Evolutionary conservation across 768 basidiomycete genomes (phyloP).

Genomic region (Kwoniella shandongensis): DNA sequence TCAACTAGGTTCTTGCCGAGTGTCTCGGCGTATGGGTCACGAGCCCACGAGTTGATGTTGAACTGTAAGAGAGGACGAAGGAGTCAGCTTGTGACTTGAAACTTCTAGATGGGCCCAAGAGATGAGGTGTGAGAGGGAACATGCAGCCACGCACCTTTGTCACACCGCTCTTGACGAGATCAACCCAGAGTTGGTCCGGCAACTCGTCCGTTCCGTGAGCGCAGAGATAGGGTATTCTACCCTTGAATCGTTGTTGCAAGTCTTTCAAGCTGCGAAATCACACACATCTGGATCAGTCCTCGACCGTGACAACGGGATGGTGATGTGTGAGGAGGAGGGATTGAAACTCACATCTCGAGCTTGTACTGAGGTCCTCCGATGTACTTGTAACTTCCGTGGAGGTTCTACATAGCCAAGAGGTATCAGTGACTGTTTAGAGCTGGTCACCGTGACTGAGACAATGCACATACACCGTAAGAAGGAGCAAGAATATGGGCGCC

Average conservation of each 20-base stretch:
- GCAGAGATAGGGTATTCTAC: slow-evolving; percentile 40
- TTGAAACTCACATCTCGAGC: slow-evolving; percentile 35
- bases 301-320: too few relatives aligned
- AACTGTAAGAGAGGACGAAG: slow-evolving; percentile 25
- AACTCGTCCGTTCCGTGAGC: slow-evolving; percentile 54
- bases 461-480: slow-evolving; percentile 46
- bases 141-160: slow-evolving; percentile 39
- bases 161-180: slow-evolving; percentile 50
- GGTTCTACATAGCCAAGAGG: slow-evolving; percentile 26
- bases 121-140: too few relatives aligned
- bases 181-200: slow-evolving; percentile 47
- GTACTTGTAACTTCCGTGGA: slow-evolving; percentile 52
- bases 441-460: too few relatives aligned
- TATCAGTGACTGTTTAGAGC: not conserved
- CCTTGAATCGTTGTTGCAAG: slow-evolving; percentile 38
- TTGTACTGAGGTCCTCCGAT: slow-evolving; percentile 48
- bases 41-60: slow-evolving; percentile 53
- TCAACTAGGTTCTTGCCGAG: slow-evolving; percentile 28
- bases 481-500: slow-evolving; percentile 54
- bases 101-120: too few relatives aligned
- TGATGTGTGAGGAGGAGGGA: too few relatives aligned
- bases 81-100: too few relatives aligned
- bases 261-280: slow-evolving; percentile 13
- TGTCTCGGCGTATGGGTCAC: slow-evolving; percentile 45
- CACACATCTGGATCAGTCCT: not conserved